Base-by-base conservation (phyloP, 306 rosid genomes). In the Malus fusca region DNA sequence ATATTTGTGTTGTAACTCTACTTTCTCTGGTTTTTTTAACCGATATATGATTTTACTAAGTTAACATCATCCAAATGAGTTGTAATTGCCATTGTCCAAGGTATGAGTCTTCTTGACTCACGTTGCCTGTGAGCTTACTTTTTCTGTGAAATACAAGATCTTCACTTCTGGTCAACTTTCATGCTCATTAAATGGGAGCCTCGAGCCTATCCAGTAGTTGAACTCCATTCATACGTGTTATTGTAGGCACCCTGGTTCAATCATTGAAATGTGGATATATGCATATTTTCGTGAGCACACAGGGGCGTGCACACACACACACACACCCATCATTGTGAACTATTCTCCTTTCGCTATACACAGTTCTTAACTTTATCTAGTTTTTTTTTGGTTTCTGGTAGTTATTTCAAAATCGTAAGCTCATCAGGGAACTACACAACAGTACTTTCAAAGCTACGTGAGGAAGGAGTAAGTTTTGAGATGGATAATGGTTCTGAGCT, bases 401-500 rank as follows among this genome's bases (percentile, higher is more conserved):
- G 98, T 78, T 90, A 88, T 86, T 90, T 84, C 80, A 92, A 95
- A 83, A 90, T 95, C 75, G 98, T 86, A 48, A 88, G 90, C 69
- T 88, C 95, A 17, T 81, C 97, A 10, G 96, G 92, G 77, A 92
- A 92, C 86, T 95, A 89, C 83, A 73, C 90, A 18, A 82, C 80
- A 72, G 84, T 92, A 75, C 82, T 89, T 56, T 85, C 86, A 18
- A 92, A 85, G 81, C 82, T 92, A 82, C 96, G 97, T 11, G 91
- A 88, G 35, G 92, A 89, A 80, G 90, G 88, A 81, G 82, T 92
- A 81, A 83, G 79, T 64, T 95, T 86, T 71, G 98, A 89, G 94
- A 85, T 90, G 48, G 98, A 95, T 85, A 89, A 80, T 83, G 97
- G 98, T 79, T 95, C 92, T 21, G 97, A 95, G 83, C 88, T 95